Evolutionary conservation across 1,284 basidiomycete species (phyloP), one percentile per base, ranked within the genome.

Genomic region (Porodaedalea pini): DNA sequence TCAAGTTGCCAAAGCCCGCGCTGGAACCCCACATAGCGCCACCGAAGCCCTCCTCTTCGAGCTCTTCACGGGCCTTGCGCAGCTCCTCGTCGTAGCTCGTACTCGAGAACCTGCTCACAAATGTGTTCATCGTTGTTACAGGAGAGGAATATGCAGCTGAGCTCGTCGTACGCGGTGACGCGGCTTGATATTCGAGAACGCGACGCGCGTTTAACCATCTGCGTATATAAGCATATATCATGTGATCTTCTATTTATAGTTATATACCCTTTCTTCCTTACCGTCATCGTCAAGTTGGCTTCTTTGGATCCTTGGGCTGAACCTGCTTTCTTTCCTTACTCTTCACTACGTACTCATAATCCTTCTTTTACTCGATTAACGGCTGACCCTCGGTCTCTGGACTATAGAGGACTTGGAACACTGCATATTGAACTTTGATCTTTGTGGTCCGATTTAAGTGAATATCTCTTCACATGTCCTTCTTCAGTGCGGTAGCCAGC

Each of bases 1-100:
- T 75, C 48, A 91, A 65, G 66, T 78, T 85, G 11, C 90, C 92
- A 71, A 89, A 92, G 53, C 90, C 91, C 32, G 80, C 89, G 66
- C 81, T 70, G 51, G 90, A 92, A 13, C 90, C 91, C 90, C 91
- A 94, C 68, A 81, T 80, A 29, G 80, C 75, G 63, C 85, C 80
- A 40, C 81, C 79, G 62, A 79, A 75, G 37, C 84, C 82, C 17
- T 83, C 85, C 36, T 88, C 82, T 41, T 87, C 82, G n/a, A 54
- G 40, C 27, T 57, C 59, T 1, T 61, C 56, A 4, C 51, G 43
- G 6, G 45, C 54, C 40, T 31, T 51, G 10, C 50, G 40, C 2
- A 52, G 37, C 25, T 60, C 58, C 7, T 25, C 36, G 6, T 45
- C 53, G 29, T 50, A 31, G 29, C 56, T 48, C 11, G 54, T 45